These are phyloP conservation scores for Cucumis melo DNA, from an alignment of 306 rosid genomes.

Conservation along the genomic window DNA sequence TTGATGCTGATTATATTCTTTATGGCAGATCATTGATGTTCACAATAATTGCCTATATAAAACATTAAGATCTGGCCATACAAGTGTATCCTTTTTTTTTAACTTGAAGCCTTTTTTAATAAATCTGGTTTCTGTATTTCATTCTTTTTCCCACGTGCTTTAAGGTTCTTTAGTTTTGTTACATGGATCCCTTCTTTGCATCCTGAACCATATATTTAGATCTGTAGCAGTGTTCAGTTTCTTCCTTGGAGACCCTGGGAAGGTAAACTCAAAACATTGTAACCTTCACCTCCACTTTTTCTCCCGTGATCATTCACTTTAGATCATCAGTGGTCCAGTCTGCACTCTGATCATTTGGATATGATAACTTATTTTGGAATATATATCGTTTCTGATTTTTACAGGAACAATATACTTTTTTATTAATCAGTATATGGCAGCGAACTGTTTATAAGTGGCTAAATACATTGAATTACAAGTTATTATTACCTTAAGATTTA, in stretches of 20 bases:
- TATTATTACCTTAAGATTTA: neutral
- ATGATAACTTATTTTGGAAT: neutral
- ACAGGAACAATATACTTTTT: neutral
- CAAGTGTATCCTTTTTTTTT: constrained; percentile 63
- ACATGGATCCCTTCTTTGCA: constrained; percentile 4
- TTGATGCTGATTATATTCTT: constrained; percentile 17
- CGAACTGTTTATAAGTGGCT: neutral
- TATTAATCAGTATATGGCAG: neutral
- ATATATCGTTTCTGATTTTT: neutral
- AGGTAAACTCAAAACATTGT: constrained; percentile 27
- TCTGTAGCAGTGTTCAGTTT: constrained; percentile 75
- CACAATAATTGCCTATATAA: constrained; percentile 62
- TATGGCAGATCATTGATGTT: constrained; percentile 82
- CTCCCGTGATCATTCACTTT: neutral
- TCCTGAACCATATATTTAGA: constrained; percentile 56
- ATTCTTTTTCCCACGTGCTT: neutral
- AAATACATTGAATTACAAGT: neutral
- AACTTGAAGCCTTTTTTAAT: constrained; percentile 1
- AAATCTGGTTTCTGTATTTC: neutral
- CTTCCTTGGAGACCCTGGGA: constrained; percentile 99
- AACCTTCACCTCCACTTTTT: neutral
- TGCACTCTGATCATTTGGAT: neutral
- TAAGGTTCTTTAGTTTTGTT: constrained; percentile 1
- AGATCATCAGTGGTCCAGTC: neutral
- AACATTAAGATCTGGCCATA: constrained; percentile 80